A percentile compares a stretch with the other conserved stretches of the same genome.
These are phyloP conservation scores for Lachancea dasiensis DNA, from an alignment of 805 yeast genomes.

Conservation along the genomic window DNA sequence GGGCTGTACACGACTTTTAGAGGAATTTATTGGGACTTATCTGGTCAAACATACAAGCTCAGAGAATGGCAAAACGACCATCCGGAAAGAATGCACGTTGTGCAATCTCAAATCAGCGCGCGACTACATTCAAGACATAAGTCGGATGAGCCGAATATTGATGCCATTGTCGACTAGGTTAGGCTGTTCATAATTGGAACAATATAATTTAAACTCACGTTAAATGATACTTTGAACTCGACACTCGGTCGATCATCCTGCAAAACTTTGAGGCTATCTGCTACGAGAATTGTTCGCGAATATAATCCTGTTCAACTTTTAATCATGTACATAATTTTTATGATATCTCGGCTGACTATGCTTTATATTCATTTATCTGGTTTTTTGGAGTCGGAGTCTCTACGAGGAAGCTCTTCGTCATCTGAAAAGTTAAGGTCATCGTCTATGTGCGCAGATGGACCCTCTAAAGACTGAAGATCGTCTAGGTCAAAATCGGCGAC, in stretches of 20 bases:
- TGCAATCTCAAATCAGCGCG: conserved; percentile 55
- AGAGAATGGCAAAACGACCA: conserved; percentile 68
- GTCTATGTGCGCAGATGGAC: conserved; percentile 18
- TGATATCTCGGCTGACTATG: neutral
- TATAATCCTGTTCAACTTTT: no score
- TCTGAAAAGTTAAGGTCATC: conserved; percentile 30
- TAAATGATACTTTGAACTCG: no score
- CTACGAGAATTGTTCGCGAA: no score
- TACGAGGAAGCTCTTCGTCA: conserved; percentile 17
- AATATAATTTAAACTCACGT: no score
- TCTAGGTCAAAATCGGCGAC: conserved; percentile 64
- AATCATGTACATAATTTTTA: no score
- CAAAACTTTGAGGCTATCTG: no score
- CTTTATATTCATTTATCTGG: neutral
- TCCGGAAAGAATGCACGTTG: conserved; percentile 72
- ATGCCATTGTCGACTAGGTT: conserved; percentile 3
- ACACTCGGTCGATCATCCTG: no score
- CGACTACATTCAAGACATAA: conserved; percentile 10
- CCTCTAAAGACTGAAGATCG: conserved; percentile 42
- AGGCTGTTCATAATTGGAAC: no score
- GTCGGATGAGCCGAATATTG: conserved; percentile 3
- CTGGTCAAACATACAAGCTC: conserved; percentile 70
- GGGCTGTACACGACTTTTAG: conserved; percentile 59
- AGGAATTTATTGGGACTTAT: conserved; percentile 80
- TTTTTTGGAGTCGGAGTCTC: neutral